Conservation (phyloP, 768 basidiomycete genomes). For the Boletus sp. region DNA sequence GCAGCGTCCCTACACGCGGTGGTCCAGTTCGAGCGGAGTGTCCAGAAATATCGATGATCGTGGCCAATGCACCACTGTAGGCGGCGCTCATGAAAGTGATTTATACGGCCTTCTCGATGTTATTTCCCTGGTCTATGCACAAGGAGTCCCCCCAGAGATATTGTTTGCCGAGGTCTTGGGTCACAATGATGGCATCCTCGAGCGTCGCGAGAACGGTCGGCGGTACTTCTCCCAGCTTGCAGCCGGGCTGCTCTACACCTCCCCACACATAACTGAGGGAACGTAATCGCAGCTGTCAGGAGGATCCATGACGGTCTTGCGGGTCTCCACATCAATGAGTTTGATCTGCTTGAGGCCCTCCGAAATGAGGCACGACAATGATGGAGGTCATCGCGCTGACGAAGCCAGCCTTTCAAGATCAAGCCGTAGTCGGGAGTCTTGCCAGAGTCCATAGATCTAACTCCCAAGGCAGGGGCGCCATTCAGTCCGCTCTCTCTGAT, state of each 20-base stretch:
- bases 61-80: constrained; percentile 14
- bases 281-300: constrained; percentile 5
- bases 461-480: neutral
- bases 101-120: constrained; percentile 7
- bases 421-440: neutral
- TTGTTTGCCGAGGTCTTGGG: constrained; percentile 10
- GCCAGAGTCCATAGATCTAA: constrained; percentile 5
- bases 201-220: constrained; percentile 16
- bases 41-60: constrained; percentile 10
- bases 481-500: neutral
- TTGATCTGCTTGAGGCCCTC: constrained; percentile 7
- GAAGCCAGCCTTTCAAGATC: constrained; percentile 11
- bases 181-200: constrained; percentile 16
- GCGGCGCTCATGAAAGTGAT: constrained; percentile 18
- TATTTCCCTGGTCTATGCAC: constrained; percentile 16
- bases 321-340: constrained; percentile 7
- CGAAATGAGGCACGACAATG: constrained; percentile 4
- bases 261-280: constrained; percentile 23
- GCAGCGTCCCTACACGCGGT: constrained; percentile 12
- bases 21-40: constrained; percentile 7
- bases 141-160: constrained; percentile 21
- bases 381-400: constrained; percentile 7
- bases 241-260: constrained; percentile 1
- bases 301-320: constrained; percentile 8
- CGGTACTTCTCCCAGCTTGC: constrained; percentile 9